Percentiles rank a stretch among this genome's conserved stretches.
phyloP scores from a whole-genome alignment of 2,329 filamentous ascomycete species.

The Colletotrichum incanum region DNA sequence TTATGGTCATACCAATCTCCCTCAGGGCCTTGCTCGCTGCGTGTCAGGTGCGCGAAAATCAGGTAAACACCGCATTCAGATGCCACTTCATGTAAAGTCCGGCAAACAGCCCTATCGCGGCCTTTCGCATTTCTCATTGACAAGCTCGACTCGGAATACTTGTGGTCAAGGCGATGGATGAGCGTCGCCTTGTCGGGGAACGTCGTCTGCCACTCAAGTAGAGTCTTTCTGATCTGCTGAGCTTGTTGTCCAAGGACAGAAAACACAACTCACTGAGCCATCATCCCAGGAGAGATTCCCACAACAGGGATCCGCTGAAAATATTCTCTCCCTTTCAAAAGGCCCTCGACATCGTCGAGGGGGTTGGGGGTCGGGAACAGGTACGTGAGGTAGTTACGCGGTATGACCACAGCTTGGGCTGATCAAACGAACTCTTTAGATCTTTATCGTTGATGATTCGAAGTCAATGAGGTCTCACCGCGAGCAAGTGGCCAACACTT shows the following conservation, averaged over 20 bases:
- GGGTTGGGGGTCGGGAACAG: not conserved
- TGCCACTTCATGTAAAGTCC: not conserved
- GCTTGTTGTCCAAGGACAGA: not conserved
- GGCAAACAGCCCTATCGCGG: not conserved
- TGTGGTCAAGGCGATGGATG: not conserved
- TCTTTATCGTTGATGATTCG: constrained; percentile 21
- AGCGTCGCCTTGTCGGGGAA: not conserved
- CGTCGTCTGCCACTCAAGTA: not conserved
- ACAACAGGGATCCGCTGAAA: not conserved
- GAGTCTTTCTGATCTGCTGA: not conserved
- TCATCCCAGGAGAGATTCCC: too few species aligned
- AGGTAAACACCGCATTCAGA: constrained; percentile 1
- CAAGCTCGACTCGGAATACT: not conserved
- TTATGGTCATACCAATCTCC: not conserved
- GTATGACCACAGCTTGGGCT: not conserved
- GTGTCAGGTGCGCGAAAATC: not conserved
- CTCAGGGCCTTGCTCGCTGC: too few species aligned
- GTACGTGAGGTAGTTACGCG: not conserved
- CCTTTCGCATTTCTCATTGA: not conserved
- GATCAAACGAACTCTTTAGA: not conserved
- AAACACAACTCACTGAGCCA: too few species aligned
- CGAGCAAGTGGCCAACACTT: not conserved
- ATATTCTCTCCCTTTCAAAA: not conserved
- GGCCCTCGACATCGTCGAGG: not conserved
- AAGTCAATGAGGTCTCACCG: not conserved